phyloP scores from a whole-genome alignment of 2,329 filamentous ascomycete species.

The Stagonosporopsis tanaceti region DNA sequence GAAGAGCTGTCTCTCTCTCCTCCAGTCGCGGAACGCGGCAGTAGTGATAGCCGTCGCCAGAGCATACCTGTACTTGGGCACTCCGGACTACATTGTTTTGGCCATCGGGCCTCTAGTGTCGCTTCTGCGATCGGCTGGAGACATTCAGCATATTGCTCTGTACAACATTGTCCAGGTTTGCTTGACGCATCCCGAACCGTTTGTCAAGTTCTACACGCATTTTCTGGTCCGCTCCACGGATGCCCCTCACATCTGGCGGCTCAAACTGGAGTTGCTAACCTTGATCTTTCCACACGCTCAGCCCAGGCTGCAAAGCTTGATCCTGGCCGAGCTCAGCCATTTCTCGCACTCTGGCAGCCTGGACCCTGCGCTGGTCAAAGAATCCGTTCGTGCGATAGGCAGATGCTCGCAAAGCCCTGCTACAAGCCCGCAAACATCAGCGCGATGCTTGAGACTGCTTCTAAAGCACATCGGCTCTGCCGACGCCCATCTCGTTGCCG shows the following conservation, averaged over 20 bases:
- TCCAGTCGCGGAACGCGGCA: slow-evolving; percentile 91
- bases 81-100: slow-evolving; percentile 74
- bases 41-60: slow-evolving; percentile 88
- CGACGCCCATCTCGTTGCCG: slow-evolving; percentile 87
- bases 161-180: slow-evolving; percentile 97
- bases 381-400: slow-evolving; percentile 91
- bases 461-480: slow-evolving; percentile 87
- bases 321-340: slow-evolving; percentile 92
- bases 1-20: slow-evolving; percentile 79
- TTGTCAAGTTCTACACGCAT: slow-evolving; percentile 86
- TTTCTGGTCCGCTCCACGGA: slow-evolving; percentile 87
- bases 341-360: slow-evolving; percentile 88
- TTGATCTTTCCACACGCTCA: slow-evolving; percentile 87
- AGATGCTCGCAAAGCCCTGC: slow-evolving; percentile 78
- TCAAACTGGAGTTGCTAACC: slow-evolving; percentile 91
- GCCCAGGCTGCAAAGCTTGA: slow-evolving; percentile 78
- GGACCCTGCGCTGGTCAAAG: slow-evolving; percentile 80
- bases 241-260: slow-evolving; percentile 80
- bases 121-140: slow-evolving; percentile 81
- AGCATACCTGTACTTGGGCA: slow-evolving; percentile 85
- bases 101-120: slow-evolving; percentile 87
- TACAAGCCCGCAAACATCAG: slow-evolving; percentile 58
- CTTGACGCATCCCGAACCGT: slow-evolving; percentile 76
- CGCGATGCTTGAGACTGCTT: slow-evolving; percentile 81
- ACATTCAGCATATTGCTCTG: slow-evolving; percentile 88